Conservation (phyloP, 1,284 basidiomycete species). For the Rugiboletus extremiorientalis region DNA sequence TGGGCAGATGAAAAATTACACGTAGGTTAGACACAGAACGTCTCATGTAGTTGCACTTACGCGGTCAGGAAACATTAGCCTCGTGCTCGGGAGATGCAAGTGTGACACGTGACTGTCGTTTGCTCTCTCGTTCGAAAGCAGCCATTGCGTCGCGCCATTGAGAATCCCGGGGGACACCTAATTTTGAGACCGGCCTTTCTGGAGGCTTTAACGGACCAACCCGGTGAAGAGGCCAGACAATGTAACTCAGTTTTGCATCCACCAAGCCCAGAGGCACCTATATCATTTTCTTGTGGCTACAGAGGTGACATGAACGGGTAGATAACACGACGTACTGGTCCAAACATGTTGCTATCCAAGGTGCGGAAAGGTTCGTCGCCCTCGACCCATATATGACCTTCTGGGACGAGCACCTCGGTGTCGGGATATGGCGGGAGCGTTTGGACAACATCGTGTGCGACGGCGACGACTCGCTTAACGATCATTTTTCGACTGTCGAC, state of each 20-base stretch:
- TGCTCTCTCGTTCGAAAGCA: constrained; percentile 45
- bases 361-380: constrained; percentile 50
- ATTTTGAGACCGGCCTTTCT: constrained; percentile 14
- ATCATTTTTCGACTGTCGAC: constrained; percentile 50
- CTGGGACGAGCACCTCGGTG: constrained; percentile 52
- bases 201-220: constrained; percentile 43
- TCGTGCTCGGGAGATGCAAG: not conserved
- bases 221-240: constrained; percentile 64
- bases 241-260: constrained; percentile 56
- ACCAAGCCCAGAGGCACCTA: constrained; percentile 64
- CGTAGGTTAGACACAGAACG: not conserved
- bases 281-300: not conserved
- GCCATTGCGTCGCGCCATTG: constrained; percentile 47
- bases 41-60: not conserved
- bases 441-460: constrained; percentile 62
- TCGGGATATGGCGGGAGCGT: constrained; percentile 71
- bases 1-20: not conserved
- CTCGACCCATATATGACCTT: constrained; percentile 74
- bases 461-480: constrained; percentile 68
- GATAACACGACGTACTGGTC: constrained; percentile 49
- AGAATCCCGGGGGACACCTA: constrained; percentile 33
- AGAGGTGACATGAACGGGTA: not conserved
- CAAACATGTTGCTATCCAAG: constrained; percentile 72
- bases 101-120: constrained; percentile 46
- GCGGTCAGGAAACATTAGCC: not conserved